Base-by-base conservation (phyloP, 2,329 filamentous ascomycete species). In the Passalora sequoiae region DNA sequence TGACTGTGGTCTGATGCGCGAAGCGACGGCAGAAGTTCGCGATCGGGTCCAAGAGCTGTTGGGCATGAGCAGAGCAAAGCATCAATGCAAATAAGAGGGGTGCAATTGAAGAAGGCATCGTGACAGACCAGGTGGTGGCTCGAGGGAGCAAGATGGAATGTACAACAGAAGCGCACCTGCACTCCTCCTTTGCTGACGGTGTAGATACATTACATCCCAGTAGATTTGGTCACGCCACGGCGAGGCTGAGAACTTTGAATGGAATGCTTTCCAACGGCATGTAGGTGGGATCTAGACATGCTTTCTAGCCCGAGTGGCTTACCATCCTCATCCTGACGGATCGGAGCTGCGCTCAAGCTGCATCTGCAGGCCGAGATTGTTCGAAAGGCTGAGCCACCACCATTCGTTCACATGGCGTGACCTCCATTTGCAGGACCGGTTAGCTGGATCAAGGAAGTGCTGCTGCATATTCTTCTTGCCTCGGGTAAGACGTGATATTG, bases 1-100 rank as follows among this genome's bases (percentile, higher is more conserved):
- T 69, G 7, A 81, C 67, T 5, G 79, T 70, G 6, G 77, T 77
- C 58, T 81, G 76, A 57, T 83, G 80, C 32, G 74, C 76, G 63
- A 63, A 69, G 44, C 66, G 55, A 30, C 68, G 60, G 50, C 68
- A 70, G 43, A 69, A 81, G 58, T 77, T 69, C 17, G 63, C 66
- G 37, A 81, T 65, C 3, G 75, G 75, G 54, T 80, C 70, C 44
- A 70, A 59, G 33, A 47, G 7, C 28, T 50, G 40, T 29, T n/a
- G n/a, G 10, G 30, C 30, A 9, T 12, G 30, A 32, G 30, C 30
- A 3, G n/a, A 32, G n/a, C 30, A 16, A 17, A 32, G 20, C 30
- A 32, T 32, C n/a, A n/a, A n/a, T n/a, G n/a, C n/a, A n/a, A n/a
- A n/a, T n/a, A n/a, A n/a, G n/a, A n/a, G n/a, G n/a, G n/a, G n/a